These are phyloP conservation scores for Aspergillus tubingensis DNA, from an alignment of 2,329 filamentous ascomycete genomes.

Conservation along the genomic window DNA sequence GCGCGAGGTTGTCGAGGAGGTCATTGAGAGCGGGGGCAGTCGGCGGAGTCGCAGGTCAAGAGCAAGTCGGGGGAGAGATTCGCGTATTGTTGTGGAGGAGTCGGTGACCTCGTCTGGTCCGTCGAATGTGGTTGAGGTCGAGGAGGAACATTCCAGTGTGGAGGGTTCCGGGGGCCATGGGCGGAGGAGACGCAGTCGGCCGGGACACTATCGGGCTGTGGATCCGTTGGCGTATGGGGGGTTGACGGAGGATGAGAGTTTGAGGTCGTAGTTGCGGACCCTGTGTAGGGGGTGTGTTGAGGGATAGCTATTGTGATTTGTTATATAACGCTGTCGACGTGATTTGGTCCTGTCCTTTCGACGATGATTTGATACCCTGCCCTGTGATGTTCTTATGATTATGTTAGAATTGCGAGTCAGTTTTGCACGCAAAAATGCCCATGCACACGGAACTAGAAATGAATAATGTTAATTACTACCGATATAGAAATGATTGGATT, in stretches of 20 bases:
- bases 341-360: background rate
- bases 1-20: conserved; percentile 29
- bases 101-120: conserved; percentile 28
- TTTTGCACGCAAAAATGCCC: background rate
- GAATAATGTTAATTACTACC: background rate
- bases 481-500: background rate
- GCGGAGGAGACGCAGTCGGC: conserved; percentile 38
- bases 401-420: conserved; percentile 2
- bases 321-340: background rate
- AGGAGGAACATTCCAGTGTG: conserved; percentile 54
- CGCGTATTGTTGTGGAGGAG: conserved; percentile 37
- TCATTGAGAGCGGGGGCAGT: conserved; percentile 21
- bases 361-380: conserved; percentile 6
- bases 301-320: background rate
- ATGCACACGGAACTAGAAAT: background rate
- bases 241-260: conserved; percentile 18
- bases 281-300: background rate
- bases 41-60: conserved; percentile 33
- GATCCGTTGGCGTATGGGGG: conserved; percentile 44
- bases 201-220: conserved; percentile 51
- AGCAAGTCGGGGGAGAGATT: background rate
- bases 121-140: conserved; percentile 59
- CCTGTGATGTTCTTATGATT: background rate
- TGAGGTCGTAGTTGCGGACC: background rate
- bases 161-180: conserved; percentile 27